phyloP scores from a whole-genome alignment of 768 basidiomycete genomes.

The Cytidiella melzeri region DNA sequence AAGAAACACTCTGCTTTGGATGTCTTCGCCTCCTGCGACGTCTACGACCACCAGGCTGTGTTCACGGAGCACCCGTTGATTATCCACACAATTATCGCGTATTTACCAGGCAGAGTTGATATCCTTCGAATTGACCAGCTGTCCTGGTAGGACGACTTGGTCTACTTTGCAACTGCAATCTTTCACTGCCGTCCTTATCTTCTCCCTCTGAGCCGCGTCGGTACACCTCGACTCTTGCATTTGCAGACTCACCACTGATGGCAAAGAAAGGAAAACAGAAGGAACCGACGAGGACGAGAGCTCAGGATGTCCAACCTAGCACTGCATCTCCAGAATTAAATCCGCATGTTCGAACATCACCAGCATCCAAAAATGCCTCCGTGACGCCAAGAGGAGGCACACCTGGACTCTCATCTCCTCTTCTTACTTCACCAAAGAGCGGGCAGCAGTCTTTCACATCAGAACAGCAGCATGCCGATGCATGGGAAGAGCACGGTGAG shows the following conservation, averaged over 20 bases:
- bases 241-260: conserved; percentile 6
- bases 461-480: background rate
- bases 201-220: background rate
- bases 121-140: too few relatives aligned
- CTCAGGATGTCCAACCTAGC: background rate
- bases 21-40: too few relatives aligned
- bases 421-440: background rate
- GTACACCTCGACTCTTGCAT: background rate
- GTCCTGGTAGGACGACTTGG: too few relatives aligned
- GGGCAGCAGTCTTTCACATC: background rate
- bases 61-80: too few relatives aligned
- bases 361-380: background rate
- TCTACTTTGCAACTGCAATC: too few relatives aligned
- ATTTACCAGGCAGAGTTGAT: too few relatives aligned
- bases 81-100: too few relatives aligned
- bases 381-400: background rate
- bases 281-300: background rate
- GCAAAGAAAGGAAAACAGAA: conserved; percentile 12
- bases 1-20: too few relatives aligned
- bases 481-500: background rate
- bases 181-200: too few relatives aligned
- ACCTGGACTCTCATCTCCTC: background rate
- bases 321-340: background rate
- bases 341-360: too few relatives aligned
- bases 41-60: too few relatives aligned